These are phyloP conservation scores for Penicillium macrosclerotiorum DNA, from an alignment of 495 filamentous ascomycete species.

Conservation along the genomic window DNA sequence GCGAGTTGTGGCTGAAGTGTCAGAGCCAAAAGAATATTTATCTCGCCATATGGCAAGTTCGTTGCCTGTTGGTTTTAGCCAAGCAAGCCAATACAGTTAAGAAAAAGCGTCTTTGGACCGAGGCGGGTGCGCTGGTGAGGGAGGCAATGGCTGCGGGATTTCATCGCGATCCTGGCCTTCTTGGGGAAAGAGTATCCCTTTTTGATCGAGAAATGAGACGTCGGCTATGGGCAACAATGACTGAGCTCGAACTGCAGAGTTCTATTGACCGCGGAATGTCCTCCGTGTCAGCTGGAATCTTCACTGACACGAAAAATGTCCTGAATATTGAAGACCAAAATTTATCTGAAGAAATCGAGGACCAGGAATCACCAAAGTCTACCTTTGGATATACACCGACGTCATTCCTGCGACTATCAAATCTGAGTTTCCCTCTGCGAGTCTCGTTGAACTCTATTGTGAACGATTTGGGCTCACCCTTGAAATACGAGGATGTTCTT, in stretches of 20 bases:
- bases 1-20: constrained; percentile 31
- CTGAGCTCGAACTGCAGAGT: constrained; percentile 52
- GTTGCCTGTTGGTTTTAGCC: constrained; percentile 47
- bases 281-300: constrained; percentile 45
- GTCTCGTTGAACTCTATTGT: constrained; percentile 27
- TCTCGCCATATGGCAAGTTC: constrained; percentile 47
- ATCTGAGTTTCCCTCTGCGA: constrained; percentile 19
- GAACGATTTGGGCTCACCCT: constrained; percentile 21
- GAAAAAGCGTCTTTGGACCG: constrained; percentile 52
- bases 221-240: constrained; percentile 56
- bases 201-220: constrained; percentile 53
- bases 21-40: constrained; percentile 46
- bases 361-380: constrained; percentile 30
- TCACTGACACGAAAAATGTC: constrained; percentile 50
- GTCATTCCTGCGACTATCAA: constrained; percentile 24
- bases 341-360: constrained; percentile 1
- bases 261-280: constrained; percentile 54
- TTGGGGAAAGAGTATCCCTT: constrained; percentile 18
- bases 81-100: constrained; percentile 49
- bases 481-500: constrained; percentile 26
- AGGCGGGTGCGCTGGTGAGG: constrained; percentile 45
- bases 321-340: constrained; percentile 48
- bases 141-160: constrained; percentile 52
- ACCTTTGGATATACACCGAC: constrained; percentile 19
- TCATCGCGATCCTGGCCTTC: constrained; percentile 53